Conservation (phyloP, 2,329 filamentous ascomycete species). For the Fusarium sp. region DNA sequence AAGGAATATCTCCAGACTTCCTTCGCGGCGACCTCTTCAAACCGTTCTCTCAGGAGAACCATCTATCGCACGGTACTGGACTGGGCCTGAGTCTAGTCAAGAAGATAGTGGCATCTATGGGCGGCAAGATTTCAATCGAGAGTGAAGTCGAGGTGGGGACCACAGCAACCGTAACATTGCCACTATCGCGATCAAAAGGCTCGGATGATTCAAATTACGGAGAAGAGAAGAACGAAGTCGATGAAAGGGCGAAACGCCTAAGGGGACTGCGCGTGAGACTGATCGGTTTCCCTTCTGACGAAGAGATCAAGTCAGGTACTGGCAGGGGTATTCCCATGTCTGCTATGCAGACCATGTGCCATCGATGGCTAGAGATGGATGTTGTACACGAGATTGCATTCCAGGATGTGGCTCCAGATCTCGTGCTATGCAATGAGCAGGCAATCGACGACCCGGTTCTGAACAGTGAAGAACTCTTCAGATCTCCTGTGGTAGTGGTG, state of each 20-base stretch:
- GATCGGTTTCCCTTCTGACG: conserved; percentile 20
- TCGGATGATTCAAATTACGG: background rate
- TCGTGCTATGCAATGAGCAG: conserved; percentile 42
- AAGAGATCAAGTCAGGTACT: conserved; percentile 1
- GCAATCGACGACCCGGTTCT: conserved; percentile 10
- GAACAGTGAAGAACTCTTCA: conserved; percentile 11
- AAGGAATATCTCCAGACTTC: conserved; percentile 73
- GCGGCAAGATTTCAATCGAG: conserved; percentile 68
- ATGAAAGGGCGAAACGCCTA: conserved; percentile 44
- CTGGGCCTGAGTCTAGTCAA: conserved; percentile 74
- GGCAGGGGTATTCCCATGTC: conserved; percentile 18
- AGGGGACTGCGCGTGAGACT: conserved; percentile 44
- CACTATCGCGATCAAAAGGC: conserved; percentile 32
- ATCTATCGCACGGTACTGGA: conserved; percentile 68
- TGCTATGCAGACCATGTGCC: conserved; percentile 32
- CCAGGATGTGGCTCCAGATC: conserved; percentile 37
- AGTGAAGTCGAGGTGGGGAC: conserved; percentile 55
- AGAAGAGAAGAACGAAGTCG: conserved; percentile 43
- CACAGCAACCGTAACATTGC: conserved; percentile 48
- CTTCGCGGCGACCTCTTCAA: conserved; percentile 71
- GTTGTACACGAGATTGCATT: conserved; percentile 7
- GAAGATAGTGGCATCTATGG: conserved; percentile 67
- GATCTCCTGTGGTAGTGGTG: conserved; percentile 46
- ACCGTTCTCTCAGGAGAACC: conserved; percentile 73
- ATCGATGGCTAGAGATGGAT: conserved; percentile 39